These are phyloP conservation scores for Prosopis cineraria DNA, from an alignment of 306 rosid genomes.

Conservation along the genomic window DNA sequence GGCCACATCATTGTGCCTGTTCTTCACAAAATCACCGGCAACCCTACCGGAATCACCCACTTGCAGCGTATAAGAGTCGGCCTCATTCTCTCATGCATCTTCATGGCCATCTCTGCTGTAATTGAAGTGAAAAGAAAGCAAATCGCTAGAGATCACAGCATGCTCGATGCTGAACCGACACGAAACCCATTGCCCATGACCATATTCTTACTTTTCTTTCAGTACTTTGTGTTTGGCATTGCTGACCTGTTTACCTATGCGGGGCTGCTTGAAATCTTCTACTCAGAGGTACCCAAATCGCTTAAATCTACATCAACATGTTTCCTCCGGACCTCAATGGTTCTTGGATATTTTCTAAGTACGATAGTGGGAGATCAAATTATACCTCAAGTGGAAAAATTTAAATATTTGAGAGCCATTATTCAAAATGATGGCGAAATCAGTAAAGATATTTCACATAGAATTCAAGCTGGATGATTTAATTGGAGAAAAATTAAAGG, in stretches of 20 bases:
- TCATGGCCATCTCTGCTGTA: slow-evolving; percentile 79
- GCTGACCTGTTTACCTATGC: slow-evolving; percentile 90
- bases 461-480: too few species aligned
- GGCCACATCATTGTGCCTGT: slow-evolving; percentile 66
- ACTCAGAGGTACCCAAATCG: slow-evolving; percentile 81
- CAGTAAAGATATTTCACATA: too few species aligned
- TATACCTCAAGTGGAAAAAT: too few species aligned
- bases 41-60: slow-evolving; percentile 75
- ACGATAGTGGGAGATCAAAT: slow-evolving; percentile 75
- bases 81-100: slow-evolving; percentile 68
- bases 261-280: slow-evolving; percentile 87
- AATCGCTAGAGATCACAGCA: slow-evolving; percentile 60
- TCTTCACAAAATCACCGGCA: slow-evolving; percentile 57
- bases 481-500: too few species aligned
- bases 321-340: slow-evolving; percentile 93
- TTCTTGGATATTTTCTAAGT: slow-evolving; percentile 80
- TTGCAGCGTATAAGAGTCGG: slow-evolving; percentile 88
- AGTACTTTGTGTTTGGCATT: slow-evolving; percentile 87
- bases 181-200: slow-evolving; percentile 72
- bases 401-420: too few species aligned
- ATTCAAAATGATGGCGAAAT: too few species aligned
- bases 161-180: slow-evolving; percentile 72
- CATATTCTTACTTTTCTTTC: slow-evolving; percentile 84
- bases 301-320: slow-evolving; percentile 84
- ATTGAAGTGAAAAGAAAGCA: slow-evolving; percentile 74